These are phyloP conservation scores for Neocucurbitaria cava DNA, from an alignment of 2,329 filamentous ascomycete species.

Conservation along the genomic window DNA sequence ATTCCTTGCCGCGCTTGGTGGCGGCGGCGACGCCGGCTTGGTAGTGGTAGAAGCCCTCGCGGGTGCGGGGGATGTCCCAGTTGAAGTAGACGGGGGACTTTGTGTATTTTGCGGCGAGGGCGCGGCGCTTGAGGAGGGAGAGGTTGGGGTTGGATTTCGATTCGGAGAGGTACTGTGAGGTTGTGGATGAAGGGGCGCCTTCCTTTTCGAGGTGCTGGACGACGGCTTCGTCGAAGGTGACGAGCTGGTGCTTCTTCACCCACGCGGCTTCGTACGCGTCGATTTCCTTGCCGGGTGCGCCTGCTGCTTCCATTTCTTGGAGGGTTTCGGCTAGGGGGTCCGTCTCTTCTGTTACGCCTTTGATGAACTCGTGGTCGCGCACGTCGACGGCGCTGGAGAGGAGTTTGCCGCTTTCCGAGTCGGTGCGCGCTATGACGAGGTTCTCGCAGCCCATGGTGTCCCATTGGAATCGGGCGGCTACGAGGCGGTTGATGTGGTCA, in stretches of 20 bases:
- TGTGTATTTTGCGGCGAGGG: slow-evolving; percentile 72
- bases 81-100: slow-evolving; percentile 78
- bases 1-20: slow-evolving; percentile 90
- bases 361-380: slow-evolving; percentile 95
- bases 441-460: slow-evolving; percentile 98
- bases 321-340: slow-evolving; percentile 87
- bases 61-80: slow-evolving; percentile 90
- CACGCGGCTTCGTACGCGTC: slow-evolving; percentile 85
- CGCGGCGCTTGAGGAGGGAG: slow-evolving; percentile 78
- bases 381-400: slow-evolving; percentile 91
- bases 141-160: slow-evolving; percentile 72
- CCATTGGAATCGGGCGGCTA: slow-evolving; percentile 95
- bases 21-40: slow-evolving; percentile 82
- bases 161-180: slow-evolving; percentile 71
- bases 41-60: slow-evolving; percentile 95
- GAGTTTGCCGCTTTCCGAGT: slow-evolving; percentile 91
- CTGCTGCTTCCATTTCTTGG: slow-evolving; percentile 84
- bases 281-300: slow-evolving; percentile 79
- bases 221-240: slow-evolving; percentile 92
- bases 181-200: slow-evolving; percentile 67
- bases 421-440: slow-evolving; percentile 90
- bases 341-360: slow-evolving; percentile 80
- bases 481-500: slow-evolving; percentile 95
- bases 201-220: slow-evolving; percentile 74
- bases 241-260: slow-evolving; percentile 83